Evolutionary conservation across 1,139 yeast species (phyloP).

Genomic region (Pichia sp.): DNA sequence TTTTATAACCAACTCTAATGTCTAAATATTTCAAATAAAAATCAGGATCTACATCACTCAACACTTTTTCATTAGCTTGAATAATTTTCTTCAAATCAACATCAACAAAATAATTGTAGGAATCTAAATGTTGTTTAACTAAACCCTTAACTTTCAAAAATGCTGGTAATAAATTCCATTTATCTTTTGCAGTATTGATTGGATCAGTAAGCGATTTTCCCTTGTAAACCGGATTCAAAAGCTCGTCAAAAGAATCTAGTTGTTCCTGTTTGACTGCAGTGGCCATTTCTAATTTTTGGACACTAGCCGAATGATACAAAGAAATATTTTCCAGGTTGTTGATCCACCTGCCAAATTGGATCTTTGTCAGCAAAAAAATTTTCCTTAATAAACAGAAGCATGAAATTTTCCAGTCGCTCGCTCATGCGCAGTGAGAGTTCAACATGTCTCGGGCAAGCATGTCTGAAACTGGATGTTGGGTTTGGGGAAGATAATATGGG

Average conservation of each 20-base stretch:
- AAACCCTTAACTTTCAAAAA: slow-evolving; percentile 91
- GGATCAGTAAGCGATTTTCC: slow-evolving; percentile 86
- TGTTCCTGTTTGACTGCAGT: slow-evolving; percentile 13
- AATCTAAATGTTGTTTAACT: slow-evolving; percentile 94
- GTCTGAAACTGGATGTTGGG: too few relatives aligned
- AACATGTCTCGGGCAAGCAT: background rate
- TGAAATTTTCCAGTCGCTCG: slow-evolving; percentile 4
- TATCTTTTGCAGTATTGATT: slow-evolving; percentile 84
- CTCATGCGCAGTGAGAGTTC: too few relatives aligned
- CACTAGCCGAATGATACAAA: too few relatives aligned
- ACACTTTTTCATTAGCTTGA: slow-evolving; percentile 78
- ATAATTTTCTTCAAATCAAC: slow-evolving; percentile 88
- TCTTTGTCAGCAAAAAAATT: background rate
- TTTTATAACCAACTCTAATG: slow-evolving; percentile 77
- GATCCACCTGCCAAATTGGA: background rate
- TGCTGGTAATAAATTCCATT: slow-evolving; percentile 95
- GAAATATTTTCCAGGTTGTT: too few relatives aligned
- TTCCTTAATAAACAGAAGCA: slow-evolving; percentile 1
- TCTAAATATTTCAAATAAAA: slow-evolving; percentile 88
- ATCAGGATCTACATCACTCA: slow-evolving; percentile 96
- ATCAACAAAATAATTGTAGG: slow-evolving; percentile 93
- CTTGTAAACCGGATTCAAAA: slow-evolving; percentile 72
- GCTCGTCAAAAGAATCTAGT: slow-evolving; percentile 58
- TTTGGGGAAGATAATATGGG: background rate
- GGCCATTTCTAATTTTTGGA: too few relatives aligned